These are phyloP conservation scores for Tillandsia fasciculata DNA, from an alignment of 176 grass and related monocot species.

Conservation along the genomic window DNA sequence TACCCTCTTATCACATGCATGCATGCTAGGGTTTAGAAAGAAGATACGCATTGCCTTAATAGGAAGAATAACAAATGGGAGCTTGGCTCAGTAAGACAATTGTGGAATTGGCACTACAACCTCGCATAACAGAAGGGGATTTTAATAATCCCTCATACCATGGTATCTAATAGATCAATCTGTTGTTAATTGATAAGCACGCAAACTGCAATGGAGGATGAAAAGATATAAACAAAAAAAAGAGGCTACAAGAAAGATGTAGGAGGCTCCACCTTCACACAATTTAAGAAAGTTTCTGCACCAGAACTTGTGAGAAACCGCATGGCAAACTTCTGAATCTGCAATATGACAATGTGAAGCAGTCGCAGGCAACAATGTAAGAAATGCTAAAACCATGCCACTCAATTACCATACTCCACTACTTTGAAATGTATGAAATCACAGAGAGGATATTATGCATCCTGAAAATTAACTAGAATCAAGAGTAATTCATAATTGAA, in stretches of 20 bases:
- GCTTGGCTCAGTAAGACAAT: no score
- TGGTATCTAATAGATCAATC: no score
- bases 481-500: not conserved
- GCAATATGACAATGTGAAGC: constrained; percentile 1
- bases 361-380: not conserved
- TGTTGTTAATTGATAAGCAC: no score
- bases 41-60: no score
- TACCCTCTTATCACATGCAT: no score
- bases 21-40: no score
- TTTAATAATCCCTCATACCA: no score
- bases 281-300: constrained; percentile 63
- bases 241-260: constrained; percentile 5
- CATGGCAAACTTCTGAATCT: constrained; percentile 92
- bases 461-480: constrained; percentile 8
- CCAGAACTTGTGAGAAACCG: constrained; percentile 44
- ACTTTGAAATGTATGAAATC: constrained; percentile 3
- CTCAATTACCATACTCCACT: not conserved
- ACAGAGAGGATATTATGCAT: constrained; percentile 1
- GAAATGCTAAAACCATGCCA: not conserved
- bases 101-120: no score
- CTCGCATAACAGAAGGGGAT: no score
- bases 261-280: constrained; percentile 33
- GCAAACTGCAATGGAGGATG: no score
- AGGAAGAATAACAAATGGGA: no score
- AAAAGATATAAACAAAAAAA: not conserved